phyloP scores from a whole-genome alignment of 1,284 basidiomycete species.

The Leccinum subrobustum region DNA sequence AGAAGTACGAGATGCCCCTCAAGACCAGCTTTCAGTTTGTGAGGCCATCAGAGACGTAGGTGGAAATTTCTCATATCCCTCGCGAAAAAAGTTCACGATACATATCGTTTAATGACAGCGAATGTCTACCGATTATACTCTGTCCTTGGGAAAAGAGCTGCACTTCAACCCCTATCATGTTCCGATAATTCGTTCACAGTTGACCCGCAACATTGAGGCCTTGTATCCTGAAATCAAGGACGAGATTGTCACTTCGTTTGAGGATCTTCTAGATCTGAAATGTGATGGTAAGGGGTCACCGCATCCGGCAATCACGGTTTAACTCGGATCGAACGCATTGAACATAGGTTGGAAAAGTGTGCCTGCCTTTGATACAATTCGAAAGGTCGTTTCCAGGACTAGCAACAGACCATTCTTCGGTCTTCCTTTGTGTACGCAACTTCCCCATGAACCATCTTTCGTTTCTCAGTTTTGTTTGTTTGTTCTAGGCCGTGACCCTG shows the following conservation, averaged over 20 bases:
- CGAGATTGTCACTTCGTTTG: conserved; percentile 34
- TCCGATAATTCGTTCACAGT: conserved; percentile 24
- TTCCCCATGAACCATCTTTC: neutral
- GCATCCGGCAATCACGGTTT: neutral
- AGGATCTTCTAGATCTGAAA: conserved; percentile 22
- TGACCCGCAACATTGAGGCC: conserved; percentile 32
- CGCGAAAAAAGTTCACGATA: neutral
- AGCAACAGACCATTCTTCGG: neutral
- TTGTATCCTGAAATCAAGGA: conserved; percentile 33
- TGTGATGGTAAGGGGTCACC: conserved; percentile 13
- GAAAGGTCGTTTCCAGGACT: neutral
- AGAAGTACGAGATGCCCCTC: conserved; percentile 38
- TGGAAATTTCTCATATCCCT: neutral
- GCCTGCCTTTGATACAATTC: neutral
- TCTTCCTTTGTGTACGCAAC: neutral
- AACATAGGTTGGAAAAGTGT: neutral
- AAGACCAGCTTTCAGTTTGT: neutral
- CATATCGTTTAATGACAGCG: neutral
- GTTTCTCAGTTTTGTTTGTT: neutral
- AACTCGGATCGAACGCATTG: neutral
- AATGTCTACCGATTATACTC: neutral
- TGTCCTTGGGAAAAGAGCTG: neutral
- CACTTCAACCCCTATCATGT: conserved; percentile 30
- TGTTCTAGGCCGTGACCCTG: neutral
- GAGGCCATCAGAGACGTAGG: neutral